Conservation (phyloP, 441 rosid species). For the Gossypium aridum region DNA sequence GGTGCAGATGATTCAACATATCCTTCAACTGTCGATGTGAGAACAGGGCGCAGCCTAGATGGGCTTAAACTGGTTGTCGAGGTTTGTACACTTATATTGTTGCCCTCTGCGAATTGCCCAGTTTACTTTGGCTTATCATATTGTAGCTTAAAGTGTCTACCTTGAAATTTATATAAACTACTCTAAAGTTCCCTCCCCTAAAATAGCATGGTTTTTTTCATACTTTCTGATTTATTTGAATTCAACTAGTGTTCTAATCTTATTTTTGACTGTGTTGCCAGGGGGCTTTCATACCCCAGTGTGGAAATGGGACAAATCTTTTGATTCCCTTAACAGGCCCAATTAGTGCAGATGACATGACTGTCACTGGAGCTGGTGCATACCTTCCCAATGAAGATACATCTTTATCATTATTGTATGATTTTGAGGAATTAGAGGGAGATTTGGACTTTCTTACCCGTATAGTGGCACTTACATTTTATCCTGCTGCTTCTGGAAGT, state of each 20-base stretch:
- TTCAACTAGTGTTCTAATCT: slow-evolving; percentile 6
- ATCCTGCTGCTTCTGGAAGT: slow-evolving; percentile 76
- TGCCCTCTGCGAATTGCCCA: slow-evolving; percentile 7
- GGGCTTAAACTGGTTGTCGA: slow-evolving; percentile 80
- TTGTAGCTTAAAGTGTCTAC: neutral
- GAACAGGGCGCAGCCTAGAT: slow-evolving; percentile 75
- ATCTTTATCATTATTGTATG: slow-evolving; percentile 67
- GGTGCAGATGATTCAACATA: slow-evolving; percentile 88
- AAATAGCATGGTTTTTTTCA: neutral
- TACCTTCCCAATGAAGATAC: slow-evolving; percentile 70
- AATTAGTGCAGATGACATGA: slow-evolving; percentile 79
- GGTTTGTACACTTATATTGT: slow-evolving; percentile 42
- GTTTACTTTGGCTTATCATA: neutral
- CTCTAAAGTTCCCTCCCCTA: neutral
- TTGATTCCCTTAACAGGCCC: slow-evolving; percentile 83
- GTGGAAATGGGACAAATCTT: slow-evolving; percentile 86
- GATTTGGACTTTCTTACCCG: slow-evolving; percentile 91
- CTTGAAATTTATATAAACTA: neutral
- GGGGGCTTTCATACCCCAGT: slow-evolving; percentile 86
- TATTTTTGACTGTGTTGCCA: slow-evolving; percentile 32
- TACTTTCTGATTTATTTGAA: neutral
- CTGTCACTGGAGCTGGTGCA: slow-evolving; percentile 91
- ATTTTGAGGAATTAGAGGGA: slow-evolving; percentile 95
- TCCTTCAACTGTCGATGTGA: slow-evolving; percentile 86
- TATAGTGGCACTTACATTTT: slow-evolving; percentile 83